phyloP scores from a whole-genome alignment of 352 stramenopile genomes.

The Pythium apleroticum region DNA sequence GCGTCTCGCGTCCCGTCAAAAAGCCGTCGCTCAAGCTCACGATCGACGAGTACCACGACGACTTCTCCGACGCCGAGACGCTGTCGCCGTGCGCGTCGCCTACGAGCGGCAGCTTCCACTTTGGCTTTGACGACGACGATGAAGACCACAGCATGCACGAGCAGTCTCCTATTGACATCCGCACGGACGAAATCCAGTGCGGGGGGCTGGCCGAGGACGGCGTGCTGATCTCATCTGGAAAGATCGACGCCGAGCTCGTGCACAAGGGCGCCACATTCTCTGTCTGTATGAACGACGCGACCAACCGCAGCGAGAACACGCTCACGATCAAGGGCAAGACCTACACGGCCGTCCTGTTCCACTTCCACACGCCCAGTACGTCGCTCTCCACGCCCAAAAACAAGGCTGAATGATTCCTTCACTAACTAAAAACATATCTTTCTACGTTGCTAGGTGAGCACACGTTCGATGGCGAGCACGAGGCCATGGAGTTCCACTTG shows the following conservation, averaged over 20 bases:
- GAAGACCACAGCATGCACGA: neutral
- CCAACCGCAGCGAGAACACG: constrained; percentile 11
- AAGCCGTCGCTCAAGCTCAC: neutral
- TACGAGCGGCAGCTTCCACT: neutral
- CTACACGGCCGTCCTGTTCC: constrained; percentile 29
- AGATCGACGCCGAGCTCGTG: constrained; percentile 13
- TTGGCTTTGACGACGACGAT: neutral
- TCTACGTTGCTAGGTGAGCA: constrained; percentile 56
- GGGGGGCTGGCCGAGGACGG: neutral
- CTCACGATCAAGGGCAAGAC: constrained; percentile 27
- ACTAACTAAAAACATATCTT: no score
- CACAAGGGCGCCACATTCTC: constrained; percentile 12
- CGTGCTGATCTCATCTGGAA: constrained; percentile 1
- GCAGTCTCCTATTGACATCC: constrained; percentile 24
- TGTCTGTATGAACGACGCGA: neutral
- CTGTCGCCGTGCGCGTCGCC: neutral
- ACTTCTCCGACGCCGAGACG: constrained; percentile 10
- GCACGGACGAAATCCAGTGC: neutral
- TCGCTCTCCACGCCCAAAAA: constrained; percentile 1
- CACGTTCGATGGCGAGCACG: constrained; percentile 53
- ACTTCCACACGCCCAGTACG: constrained; percentile 65
- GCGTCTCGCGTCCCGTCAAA: neutral
- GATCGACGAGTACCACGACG: neutral
- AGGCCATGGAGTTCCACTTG: constrained; percentile 67
- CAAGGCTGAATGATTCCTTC: neutral